These are phyloP conservation scores for Thelonectria olida DNA, from an alignment of 2,329 filamentous ascomycete genomes.

Conservation along the genomic window DNA sequence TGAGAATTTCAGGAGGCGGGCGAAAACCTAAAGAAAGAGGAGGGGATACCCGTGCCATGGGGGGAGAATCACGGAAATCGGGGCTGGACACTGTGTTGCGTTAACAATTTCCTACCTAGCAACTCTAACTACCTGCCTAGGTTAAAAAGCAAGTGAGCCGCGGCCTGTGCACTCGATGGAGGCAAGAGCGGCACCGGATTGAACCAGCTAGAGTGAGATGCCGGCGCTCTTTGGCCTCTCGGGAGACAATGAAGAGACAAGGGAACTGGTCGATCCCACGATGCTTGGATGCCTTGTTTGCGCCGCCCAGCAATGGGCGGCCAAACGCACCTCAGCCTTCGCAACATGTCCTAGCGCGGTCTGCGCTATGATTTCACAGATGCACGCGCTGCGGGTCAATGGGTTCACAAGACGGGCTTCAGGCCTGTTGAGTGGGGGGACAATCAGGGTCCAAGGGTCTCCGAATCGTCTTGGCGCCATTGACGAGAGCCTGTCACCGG, in stretches of 20 bases:
- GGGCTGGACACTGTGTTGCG: neutral
- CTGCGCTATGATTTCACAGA: constrained; percentile 6
- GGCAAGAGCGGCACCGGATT: neutral
- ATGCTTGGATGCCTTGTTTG: neutral
- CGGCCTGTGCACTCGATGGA: constrained; percentile 7
- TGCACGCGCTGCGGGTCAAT: constrained; percentile 5
- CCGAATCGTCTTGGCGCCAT: constrained; percentile 14
- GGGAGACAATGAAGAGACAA: too few species aligned
- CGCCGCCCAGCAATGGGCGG: neutral
- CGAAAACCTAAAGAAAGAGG: neutral
- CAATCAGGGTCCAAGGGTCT: constrained; percentile 2
- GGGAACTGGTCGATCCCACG: neutral
- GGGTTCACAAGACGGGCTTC: neutral
- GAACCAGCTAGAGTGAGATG: constrained; percentile 2
- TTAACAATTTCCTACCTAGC: neutral
- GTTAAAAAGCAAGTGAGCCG: neutral
- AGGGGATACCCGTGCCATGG: neutral
- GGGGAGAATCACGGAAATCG: neutral
- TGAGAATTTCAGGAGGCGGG: neutral
- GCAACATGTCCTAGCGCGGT: too few species aligned
- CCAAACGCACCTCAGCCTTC: neutral
- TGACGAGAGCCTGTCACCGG: neutral
- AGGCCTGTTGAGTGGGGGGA: constrained; percentile 3
- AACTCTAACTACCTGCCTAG: neutral
- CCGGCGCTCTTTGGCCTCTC: neutral